Conservation (phyloP, 2,329 filamentous ascomycete genomes). For the Rhynchosporium agropyri region DNA sequence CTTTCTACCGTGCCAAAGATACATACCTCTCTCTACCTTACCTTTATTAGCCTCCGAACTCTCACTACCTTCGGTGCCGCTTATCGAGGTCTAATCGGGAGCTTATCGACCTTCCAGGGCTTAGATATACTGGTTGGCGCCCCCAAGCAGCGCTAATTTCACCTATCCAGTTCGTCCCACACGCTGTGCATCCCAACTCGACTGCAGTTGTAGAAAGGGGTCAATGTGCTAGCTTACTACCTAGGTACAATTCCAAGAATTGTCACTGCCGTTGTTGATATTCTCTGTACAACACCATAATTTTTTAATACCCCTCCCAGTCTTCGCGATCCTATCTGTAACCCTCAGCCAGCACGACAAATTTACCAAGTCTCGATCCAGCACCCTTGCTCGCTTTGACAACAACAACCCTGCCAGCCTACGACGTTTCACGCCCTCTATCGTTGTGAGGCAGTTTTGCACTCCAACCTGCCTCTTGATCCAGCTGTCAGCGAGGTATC, state of each 20-base stretch:
- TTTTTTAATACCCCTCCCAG: conserved; percentile 27
- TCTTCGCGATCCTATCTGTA: conserved; percentile 5
- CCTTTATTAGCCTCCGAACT: neutral
- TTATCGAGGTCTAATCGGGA: conserved; percentile 18
- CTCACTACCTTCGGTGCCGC: neutral
- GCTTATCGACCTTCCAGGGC: conserved; percentile 15
- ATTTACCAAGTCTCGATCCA: neutral
- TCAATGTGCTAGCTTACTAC: neutral
- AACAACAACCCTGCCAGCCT: conserved; percentile 34
- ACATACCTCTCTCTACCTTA: no score
- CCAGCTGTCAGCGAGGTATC: conserved; percentile 20
- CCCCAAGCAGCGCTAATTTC: conserved; percentile 17
- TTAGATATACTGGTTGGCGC: neutral
- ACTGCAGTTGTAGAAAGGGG: neutral
- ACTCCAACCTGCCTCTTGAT: conserved; percentile 1
- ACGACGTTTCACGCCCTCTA: conserved; percentile 33
- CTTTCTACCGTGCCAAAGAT: neutral
- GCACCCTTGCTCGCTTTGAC: conserved; percentile 33
- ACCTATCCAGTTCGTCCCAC: neutral
- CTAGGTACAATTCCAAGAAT: conserved; percentile 1
- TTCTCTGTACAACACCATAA: conserved; percentile 30
- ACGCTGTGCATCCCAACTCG: conserved; percentile 2
- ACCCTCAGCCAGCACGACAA: conserved; percentile 13
- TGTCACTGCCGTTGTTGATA: conserved; percentile 19
- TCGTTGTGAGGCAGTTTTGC: conserved; percentile 29